Evolutionary conservation across 257 asterid species (phyloP).

Genomic region (Salvia miltiorrhiza): DNA sequence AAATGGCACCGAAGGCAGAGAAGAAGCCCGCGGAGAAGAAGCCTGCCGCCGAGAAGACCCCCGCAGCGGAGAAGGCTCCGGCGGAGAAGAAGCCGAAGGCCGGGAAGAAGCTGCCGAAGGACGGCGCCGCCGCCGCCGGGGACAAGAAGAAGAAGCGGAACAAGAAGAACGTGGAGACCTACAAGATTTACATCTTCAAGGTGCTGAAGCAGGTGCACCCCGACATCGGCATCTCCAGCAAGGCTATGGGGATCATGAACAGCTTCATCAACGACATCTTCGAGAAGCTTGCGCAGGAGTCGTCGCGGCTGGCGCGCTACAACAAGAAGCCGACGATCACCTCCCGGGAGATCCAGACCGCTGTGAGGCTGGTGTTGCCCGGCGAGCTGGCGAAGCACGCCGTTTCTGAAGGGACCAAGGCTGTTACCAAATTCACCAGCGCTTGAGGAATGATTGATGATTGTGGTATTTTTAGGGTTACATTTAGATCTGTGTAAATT

Average conservation of each 20-base stretch:
- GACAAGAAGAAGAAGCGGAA: conserved; percentile 21
- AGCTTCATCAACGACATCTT: conserved; percentile 65
- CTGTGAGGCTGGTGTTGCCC: conserved; percentile 57
- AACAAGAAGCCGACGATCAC: conserved; percentile 74
- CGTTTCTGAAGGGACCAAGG: conserved; percentile 63
- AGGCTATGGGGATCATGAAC: conserved; percentile 74
- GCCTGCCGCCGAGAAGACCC: conserved; percentile 23
- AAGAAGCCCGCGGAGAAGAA: conserved; percentile 16
- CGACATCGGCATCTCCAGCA: conserved; percentile 67
- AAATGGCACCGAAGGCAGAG: conserved; percentile 24
- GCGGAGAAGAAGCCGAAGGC: conserved; percentile 27
- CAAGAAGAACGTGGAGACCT: conserved; percentile 48
- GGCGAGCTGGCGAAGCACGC: conserved; percentile 68
- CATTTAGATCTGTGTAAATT: not conserved
- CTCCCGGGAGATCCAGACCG: conserved; percentile 65
- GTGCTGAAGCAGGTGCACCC: conserved; percentile 66
- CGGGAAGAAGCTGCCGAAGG: conserved; percentile 24
- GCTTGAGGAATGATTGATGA: conserved; percentile 24
- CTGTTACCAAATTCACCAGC: conserved; percentile 64
- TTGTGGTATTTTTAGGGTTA: not conserved
- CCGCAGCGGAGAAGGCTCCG: conserved; percentile 12
- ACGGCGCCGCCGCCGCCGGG: conserved; percentile 5
- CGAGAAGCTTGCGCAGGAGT: conserved; percentile 59
- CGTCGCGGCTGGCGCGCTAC: conserved; percentile 51
- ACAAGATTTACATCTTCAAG: conserved; percentile 75